A percentile compares a stretch with the other conserved stretches of the same genome.
Evolutionary conservation across 2,329 filamentous ascomycete species (phyloP).

Genomic region (Fusarium sulawesiense): DNA sequence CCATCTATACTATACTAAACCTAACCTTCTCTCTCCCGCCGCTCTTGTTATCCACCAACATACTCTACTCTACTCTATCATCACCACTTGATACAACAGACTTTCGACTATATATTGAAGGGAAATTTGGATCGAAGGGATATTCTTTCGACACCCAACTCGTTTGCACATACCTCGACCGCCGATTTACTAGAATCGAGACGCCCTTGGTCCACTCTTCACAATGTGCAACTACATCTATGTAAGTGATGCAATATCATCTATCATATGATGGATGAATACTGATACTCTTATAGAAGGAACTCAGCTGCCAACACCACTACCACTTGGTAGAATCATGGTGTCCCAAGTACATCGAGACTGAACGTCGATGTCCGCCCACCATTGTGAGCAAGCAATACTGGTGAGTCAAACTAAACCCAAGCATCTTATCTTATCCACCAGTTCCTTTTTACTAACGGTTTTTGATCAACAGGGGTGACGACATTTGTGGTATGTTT

Average conservation of each 20-base stretch:
- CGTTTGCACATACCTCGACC: neutral
- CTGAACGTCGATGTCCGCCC: conserved; percentile 56
- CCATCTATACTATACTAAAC: conserved; percentile 6
- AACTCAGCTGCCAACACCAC: conserved; percentile 63
- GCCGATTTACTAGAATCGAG: conserved; percentile 13
- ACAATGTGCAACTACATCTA: conserved; percentile 66
- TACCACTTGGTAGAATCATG: conserved; percentile 62
- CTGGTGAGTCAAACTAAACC: conserved; percentile 50
- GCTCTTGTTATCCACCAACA: conserved; percentile 13
- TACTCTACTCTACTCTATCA: conserved; percentile 2
- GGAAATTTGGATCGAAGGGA: neutral
- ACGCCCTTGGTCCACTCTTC: conserved; percentile 6
- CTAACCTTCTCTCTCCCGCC: conserved; percentile 6
- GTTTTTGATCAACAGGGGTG: conserved; percentile 50
- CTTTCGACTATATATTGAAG: neutral
- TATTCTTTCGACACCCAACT: neutral
- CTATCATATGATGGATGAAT: neutral
- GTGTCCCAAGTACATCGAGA: conserved; percentile 60
- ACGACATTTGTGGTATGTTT: conserved; percentile 59
- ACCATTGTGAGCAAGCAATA: conserved; percentile 60
- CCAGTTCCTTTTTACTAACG: conserved; percentile 41
- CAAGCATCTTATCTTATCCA: neutral
- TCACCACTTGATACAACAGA: conserved; percentile 13
- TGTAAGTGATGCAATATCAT: conserved; percentile 46
- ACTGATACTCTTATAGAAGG: conserved; percentile 53